Base-by-base conservation (phyloP, 2,329 filamentous ascomycete species). In the Alternaria sp. region DNA sequence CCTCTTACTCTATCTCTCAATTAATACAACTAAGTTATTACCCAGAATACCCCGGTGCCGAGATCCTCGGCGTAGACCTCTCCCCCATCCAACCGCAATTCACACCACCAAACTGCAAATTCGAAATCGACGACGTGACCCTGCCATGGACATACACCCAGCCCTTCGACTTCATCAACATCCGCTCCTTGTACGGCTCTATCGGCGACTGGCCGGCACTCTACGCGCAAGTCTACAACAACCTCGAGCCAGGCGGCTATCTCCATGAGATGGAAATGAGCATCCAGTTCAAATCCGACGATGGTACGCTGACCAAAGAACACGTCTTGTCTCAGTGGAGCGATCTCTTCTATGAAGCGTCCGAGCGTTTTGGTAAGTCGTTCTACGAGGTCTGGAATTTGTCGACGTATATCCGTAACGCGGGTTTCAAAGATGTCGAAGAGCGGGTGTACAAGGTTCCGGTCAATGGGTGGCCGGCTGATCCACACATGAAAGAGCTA, bases 1-100 rank as follows among this genome's bases (percentile, higher is more conserved):
- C 28, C 21, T 21, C 45, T 15, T 26, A 25, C 25, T 26, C 25
- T 3, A 10, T 10, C 25, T 26, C 25, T 10, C 10, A 3, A 10
- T 10, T 26, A 2, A 3, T 2, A 26, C 4, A 10, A 26, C 30
- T 43, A 25, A 30, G 18, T 3, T 3, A n/a, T 5, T 6, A 43
- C 0, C 20, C 46, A 63, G 62, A 74, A 18, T 69, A 72, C 55
- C 69, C 68, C 23, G 47, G 58, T 55, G 81, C 83, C 14, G 70
- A 75, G 25, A 79, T 87, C 43, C 78, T 79, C 7, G 84, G 83
- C 28, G 79, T 80, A 20, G 83, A 85, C 69, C 77, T 85, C 47
- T 81, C 79, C 3, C 82, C 83, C 25, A 85, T 84, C 45, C 84
- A 85, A 64, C 83, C 83, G 3, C 64, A 66, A 43, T 81, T 82